Conservation (phyloP, 1,284 basidiomycete species). For the Cryptococcus jaspeensis region DNA sequence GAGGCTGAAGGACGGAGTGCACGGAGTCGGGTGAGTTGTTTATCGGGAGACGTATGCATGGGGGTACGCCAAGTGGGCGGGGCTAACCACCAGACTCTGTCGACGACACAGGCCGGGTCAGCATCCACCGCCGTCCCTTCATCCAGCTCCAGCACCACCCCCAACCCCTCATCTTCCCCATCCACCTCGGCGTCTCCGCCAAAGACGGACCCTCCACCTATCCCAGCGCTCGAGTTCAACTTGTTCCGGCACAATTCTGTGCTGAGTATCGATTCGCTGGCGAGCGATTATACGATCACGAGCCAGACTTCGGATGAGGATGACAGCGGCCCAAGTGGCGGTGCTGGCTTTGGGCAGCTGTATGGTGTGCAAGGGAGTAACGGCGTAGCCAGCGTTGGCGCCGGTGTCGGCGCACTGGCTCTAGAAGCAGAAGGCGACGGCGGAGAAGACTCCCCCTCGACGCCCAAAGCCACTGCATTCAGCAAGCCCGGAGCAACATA, state of each 20-base stretch:
- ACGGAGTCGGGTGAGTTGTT: slow-evolving; percentile 10
- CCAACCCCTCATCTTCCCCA: neutral
- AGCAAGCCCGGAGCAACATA: neutral
- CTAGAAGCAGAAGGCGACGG: slow-evolving; percentile 1
- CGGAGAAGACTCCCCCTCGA: slow-evolving; percentile 19
- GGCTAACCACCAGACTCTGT: no score
- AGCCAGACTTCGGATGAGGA: neutral
- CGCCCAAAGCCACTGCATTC: slow-evolving; percentile 27
- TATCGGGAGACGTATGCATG: neutral
- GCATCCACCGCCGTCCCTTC: neutral
- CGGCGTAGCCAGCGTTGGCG: no score
- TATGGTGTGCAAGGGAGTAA: no score
- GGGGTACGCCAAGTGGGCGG: no score
- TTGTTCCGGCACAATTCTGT: slow-evolving; percentile 41
- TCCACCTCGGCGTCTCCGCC: neutral
- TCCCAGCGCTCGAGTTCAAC: slow-evolving; percentile 43
- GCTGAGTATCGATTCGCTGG: slow-evolving; percentile 39
- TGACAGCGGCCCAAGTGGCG: neutral
- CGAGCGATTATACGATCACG: slow-evolving; percentile 3
- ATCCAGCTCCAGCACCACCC: neutral
- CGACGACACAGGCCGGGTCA: slow-evolving; percentile 2
- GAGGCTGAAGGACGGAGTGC: slow-evolving; percentile 15
- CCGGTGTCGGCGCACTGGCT: no score
- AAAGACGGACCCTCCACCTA: slow-evolving; percentile 15
- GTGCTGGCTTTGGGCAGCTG: no score